These are phyloP conservation scores for Nelumbo lutea DNA, from an alignment of 164 flowering plant genomes.

Conservation along the genomic window DNA sequence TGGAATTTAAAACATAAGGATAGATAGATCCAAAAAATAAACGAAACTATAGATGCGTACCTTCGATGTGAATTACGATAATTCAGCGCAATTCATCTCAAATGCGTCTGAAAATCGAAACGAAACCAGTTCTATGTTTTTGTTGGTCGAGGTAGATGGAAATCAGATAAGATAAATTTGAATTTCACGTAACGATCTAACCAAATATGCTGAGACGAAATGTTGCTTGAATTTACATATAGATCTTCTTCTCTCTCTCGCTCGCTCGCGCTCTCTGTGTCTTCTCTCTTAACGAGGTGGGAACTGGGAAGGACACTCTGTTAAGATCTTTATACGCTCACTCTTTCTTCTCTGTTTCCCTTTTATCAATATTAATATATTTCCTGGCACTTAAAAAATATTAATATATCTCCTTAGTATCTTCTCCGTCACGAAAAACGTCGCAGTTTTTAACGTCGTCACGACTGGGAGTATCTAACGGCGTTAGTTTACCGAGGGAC, in stretches of 20 bases:
- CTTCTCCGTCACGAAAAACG: slow-evolving; percentile 24
- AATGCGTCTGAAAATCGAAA: background rate
- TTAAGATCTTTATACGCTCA: slow-evolving; percentile 9
- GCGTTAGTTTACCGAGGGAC: slow-evolving; percentile 20
- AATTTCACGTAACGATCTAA: background rate
- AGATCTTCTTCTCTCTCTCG: slow-evolving; percentile 12
- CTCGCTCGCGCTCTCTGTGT: background rate
- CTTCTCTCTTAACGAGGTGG: slow-evolving; percentile 3
- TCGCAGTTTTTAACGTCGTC: slow-evolving; percentile 38
- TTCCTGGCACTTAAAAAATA: background rate
- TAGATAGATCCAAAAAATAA: background rate
- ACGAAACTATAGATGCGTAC: slow-evolving; percentile 2
- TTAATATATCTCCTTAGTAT: background rate
- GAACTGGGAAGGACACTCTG: slow-evolving; percentile 2
- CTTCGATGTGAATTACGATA: slow-evolving; percentile 7
- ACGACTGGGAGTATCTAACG: slow-evolving; percentile 26
- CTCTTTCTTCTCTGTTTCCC: background rate
- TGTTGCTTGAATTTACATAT: slow-evolving; percentile 11
- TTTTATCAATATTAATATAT: background rate
- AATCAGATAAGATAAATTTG: background rate
- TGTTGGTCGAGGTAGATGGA: background rate
- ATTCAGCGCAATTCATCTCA: slow-evolving; percentile 8
- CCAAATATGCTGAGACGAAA: slow-evolving; percentile 7
- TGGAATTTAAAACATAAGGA: too few species aligned
- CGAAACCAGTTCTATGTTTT: background rate